Base-by-base conservation (phyloP, 23 red algal species). In the Gracilaria gracilis region DNA sequence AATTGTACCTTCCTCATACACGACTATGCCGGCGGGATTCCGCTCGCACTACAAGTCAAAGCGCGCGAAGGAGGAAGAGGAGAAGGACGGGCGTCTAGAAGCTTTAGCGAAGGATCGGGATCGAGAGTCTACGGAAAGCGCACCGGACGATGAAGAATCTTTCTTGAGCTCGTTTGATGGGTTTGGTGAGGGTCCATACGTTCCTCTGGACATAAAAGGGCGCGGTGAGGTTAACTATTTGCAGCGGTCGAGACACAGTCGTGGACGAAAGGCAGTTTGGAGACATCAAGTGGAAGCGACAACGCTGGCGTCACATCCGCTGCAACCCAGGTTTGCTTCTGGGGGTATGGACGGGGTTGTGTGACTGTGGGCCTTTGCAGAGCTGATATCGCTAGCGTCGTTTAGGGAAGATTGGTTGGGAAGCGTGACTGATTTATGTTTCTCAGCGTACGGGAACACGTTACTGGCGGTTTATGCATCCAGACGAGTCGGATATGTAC, bases 361-460 rank as follows among this genome's bases (percentile, higher is more conserved):
- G 9, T 59, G 88, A 61, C 79, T 98, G 25, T 98, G 95, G 95
- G 89, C 91, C 31, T 98, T 98, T 73, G 95, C 82, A 42, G 88
- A 97, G 33, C 74, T 75, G 0, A 88, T 93, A 21, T 93, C 84
- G 27, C 55, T 93, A 19, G 95, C 88, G n/a, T 80, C 79, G 51
- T 83, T 93, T 47, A 83, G 86, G 31, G 81, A 84, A 28, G 82
- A 87, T 35, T 28, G 74, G 24, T 87, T 93, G 32, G 95, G 95
- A 20, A 82, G 95, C 29, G 77, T 98, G 33, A 57, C 85, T 48
- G 74, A 74, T 57, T 34, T 98, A 44, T 71, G 74, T 59, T 98
- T 93, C 46, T 98, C 95, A 9, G 85, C 95, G 34, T 98, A 93
- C 67, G 95, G 95, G 5, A 90, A 93, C 53, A 72, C 87, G 24